phyloP scores from a whole-genome alignment of 768 basidiomycete genomes.

The Russula lepida region DNA sequence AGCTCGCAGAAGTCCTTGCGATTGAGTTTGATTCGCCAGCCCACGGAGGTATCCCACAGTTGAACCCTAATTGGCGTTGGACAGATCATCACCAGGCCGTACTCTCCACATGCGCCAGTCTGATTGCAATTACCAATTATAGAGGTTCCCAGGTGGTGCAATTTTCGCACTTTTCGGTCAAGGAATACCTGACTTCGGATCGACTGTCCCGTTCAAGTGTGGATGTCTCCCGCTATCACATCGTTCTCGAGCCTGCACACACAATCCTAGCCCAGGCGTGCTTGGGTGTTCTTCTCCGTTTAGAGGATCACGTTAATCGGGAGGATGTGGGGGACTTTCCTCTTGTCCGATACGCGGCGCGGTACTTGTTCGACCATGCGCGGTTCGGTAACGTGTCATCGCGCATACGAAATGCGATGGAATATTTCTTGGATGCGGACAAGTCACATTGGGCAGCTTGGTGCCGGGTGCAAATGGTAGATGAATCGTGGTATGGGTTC shows the following conservation, averaged over 20 bases:
- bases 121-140: not conserved
- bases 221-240: not conserved
- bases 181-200: conserved; percentile 1
- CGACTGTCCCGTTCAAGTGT: not conserved
- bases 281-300: not conserved
- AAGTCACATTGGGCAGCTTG: conserved; percentile 2
- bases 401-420: not conserved
- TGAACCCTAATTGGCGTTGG: not conserved
- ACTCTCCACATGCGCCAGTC: conserved; percentile 1
- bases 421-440: not conserved
- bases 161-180: conserved; percentile 6
- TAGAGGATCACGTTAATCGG: not conserved
- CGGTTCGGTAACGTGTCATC: not conserved
- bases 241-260: not conserved
- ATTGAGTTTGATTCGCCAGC: not conserved
- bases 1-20: conserved; percentile 5
- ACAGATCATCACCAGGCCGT: not conserved
- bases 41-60: not conserved
- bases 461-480: not conserved
- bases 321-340: not conserved
- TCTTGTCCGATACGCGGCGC: not conserved
- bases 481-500: too few relatives aligned
- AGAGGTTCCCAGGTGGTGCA: not conserved
- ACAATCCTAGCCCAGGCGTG: not conserved
- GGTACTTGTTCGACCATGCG: not conserved